Conservation (phyloP, 2,329 filamentous ascomycete species). For the Venturiaceae sp. region DNA sequence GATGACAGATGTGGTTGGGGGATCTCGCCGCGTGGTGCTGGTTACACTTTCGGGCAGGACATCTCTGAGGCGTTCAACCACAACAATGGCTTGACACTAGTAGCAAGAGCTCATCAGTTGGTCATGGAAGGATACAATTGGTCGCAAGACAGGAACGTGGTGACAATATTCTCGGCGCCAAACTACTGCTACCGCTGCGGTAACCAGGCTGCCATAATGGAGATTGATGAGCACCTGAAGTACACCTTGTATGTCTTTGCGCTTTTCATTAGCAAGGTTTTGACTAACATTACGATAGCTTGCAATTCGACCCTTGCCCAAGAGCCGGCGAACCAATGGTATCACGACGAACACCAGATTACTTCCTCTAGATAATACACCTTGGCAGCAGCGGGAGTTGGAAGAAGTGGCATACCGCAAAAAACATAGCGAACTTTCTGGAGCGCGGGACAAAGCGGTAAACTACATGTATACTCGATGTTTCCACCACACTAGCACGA, state of each 20-base stretch:
- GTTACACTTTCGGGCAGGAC: constrained; percentile 93
- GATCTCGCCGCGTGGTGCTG: constrained; percentile 86
- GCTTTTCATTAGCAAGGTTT: neutral
- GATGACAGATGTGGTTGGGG: constrained; percentile 96
- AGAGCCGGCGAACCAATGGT: constrained; percentile 98
- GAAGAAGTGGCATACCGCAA: neutral
- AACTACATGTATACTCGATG: neutral
- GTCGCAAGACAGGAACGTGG: constrained; percentile 96
- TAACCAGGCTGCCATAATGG: constrained; percentile 99
- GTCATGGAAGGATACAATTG: constrained; percentile 99
- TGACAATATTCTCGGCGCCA: constrained; percentile 84
- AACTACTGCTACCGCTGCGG: constrained; percentile 97
- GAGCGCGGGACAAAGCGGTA: neutral
- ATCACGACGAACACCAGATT: constrained; percentile 87
- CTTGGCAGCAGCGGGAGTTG: neutral
- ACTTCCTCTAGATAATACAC: constrained; percentile 68
- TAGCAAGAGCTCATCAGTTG: constrained; percentile 92
- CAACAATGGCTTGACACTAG: constrained; percentile 93
- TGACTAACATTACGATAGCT: constrained; percentile 45
- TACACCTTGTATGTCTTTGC: constrained; percentile 88
- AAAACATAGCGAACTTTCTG: neutral
- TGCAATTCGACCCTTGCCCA: constrained; percentile 98
- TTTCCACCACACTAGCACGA: neutral
- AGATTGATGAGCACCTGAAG: constrained; percentile 98
- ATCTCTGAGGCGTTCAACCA: constrained; percentile 99